Evolutionary conservation across 2,329 filamentous ascomycete species (phyloP).

Genomic region (Fusarium coffeatum): DNA sequence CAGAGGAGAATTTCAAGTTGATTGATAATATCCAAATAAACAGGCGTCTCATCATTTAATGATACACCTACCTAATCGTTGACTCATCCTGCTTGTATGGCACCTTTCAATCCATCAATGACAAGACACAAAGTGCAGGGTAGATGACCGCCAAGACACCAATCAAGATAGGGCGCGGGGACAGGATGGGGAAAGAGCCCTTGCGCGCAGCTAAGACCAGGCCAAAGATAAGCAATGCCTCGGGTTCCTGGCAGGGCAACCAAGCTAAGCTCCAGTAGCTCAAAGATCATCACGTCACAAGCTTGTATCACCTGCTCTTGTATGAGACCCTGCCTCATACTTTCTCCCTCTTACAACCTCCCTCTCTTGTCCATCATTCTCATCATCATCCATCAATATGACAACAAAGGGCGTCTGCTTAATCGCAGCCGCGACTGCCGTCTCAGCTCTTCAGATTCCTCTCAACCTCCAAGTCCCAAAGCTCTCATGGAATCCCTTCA

Average conservation of each 20-base stretch:
- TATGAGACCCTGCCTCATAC: slow-evolving; percentile 20
- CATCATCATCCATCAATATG: slow-evolving; percentile 21
- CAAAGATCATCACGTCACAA: slow-evolving; percentile 37
- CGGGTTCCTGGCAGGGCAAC: slow-evolving; percentile 39
- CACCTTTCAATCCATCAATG: neutral
- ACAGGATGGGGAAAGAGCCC: neutral
- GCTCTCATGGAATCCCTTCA: slow-evolving; percentile 35
- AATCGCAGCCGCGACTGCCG: slow-evolving; percentile 46
- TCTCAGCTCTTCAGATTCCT: slow-evolving; percentile 45
- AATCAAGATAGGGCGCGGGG: slow-evolving; percentile 17
- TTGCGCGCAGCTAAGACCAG: neutral
- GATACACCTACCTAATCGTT: too few relatives aligned
- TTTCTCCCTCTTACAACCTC: neutral
- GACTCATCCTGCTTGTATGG: neutral
- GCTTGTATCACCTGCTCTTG: slow-evolving; percentile 33
- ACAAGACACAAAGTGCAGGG: slow-evolving; percentile 3
- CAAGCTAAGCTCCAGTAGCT: slow-evolving; percentile 27
- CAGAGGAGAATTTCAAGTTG: neutral
- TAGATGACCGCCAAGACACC: slow-evolving; percentile 21
- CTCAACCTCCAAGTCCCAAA: slow-evolving; percentile 33
- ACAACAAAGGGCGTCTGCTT: slow-evolving; percentile 42
- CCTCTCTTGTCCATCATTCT: neutral
- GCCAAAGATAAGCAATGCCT: slow-evolving; percentile 39
- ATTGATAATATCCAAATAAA: neutral
- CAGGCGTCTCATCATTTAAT: neutral